Evolutionary conservation across 1,284 basidiomycete genomes (phyloP).

Genomic region (Apiotrichum veenhuisii): DNA sequence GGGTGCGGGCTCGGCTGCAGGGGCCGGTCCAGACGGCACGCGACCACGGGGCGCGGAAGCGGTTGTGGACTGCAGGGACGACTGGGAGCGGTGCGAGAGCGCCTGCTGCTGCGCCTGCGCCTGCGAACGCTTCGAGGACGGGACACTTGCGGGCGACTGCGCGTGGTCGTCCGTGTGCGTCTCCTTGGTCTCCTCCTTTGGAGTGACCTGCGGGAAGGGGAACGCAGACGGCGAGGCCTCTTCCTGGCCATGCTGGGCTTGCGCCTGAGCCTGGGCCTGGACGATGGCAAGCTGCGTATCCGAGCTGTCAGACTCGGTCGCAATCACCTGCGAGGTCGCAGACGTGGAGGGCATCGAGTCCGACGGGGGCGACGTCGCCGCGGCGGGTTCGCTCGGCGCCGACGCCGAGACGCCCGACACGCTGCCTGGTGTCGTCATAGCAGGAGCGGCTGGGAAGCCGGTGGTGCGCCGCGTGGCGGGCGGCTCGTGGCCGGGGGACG

Average conservation of each 20-base stretch:
- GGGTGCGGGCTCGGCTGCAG: neutral
- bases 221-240: neutral
- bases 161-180: neutral
- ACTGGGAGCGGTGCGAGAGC: too few species aligned
- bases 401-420: neutral
- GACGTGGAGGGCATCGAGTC: neutral
- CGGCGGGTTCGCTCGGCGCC: neutral
- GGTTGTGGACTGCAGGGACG: too few species aligned
- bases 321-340: neutral
- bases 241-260: neutral
- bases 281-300: neutral
- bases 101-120: neutral
- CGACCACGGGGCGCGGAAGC: neutral
- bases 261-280: too few species aligned
- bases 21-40: neutral
- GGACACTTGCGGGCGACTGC: neutral
- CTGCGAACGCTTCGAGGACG: neutral
- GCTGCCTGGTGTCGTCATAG: neutral
- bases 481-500: slow-evolving; percentile 5
- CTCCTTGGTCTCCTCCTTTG: neutral
- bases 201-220: slow-evolving; percentile 11
- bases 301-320: neutral
- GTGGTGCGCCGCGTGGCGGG: slow-evolving; percentile 9
- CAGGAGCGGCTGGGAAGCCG: slow-evolving; percentile 10
- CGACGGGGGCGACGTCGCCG: neutral